Evolutionary conservation across 176 grass and related monocot genomes (phyloP).

Genomic region (Aegilops bicornis): DNA sequence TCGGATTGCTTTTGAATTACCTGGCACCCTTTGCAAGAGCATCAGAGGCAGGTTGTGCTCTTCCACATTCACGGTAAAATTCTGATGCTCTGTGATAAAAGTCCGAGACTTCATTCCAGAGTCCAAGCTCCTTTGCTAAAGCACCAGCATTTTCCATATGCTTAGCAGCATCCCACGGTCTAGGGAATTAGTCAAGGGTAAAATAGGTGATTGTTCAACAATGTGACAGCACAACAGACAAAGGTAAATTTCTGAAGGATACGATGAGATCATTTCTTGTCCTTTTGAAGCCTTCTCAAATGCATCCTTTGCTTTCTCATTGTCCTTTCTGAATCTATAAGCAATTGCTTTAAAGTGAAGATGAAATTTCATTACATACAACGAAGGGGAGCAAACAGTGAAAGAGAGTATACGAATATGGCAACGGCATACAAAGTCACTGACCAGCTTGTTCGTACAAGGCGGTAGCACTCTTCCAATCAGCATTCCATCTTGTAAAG

Average conservation of each 20-base stretch:
- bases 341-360: slow-evolving; percentile 66
- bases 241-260: slow-evolving; percentile 45
- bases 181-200: slow-evolving; percentile 56
- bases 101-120: slow-evolving; percentile 87
- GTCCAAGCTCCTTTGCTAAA: slow-evolving; percentile 85
- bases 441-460: slow-evolving; percentile 94
- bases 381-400: not conserved
- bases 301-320: slow-evolving; percentile 97
- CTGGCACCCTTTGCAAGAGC: slow-evolving; percentile 93
- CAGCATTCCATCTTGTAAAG: slow-evolving; percentile 95
- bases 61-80: slow-evolving; percentile 87
- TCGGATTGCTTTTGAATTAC: slow-evolving; percentile 32
- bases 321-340: slow-evolving; percentile 86
- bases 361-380: slow-evolving; percentile 29
- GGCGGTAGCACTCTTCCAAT: slow-evolving; percentile 88
- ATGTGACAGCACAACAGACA: slow-evolving; percentile 23
- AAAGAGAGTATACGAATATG: not conserved
- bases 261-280: slow-evolving; percentile 99
- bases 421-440: slow-evolving; percentile 22
- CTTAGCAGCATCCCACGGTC: slow-evolving; percentile 98
- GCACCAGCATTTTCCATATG: slow-evolving; percentile 96
- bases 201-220: slow-evolving; percentile 7
- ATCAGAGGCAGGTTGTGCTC: slow-evolving; percentile 96
- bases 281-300: slow-evolving; percentile 99
- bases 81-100: slow-evolving; percentile 88